phyloP scores from a whole-genome alignment of 1,284 basidiomycete genomes.

The Meira miltonrushii region DNA sequence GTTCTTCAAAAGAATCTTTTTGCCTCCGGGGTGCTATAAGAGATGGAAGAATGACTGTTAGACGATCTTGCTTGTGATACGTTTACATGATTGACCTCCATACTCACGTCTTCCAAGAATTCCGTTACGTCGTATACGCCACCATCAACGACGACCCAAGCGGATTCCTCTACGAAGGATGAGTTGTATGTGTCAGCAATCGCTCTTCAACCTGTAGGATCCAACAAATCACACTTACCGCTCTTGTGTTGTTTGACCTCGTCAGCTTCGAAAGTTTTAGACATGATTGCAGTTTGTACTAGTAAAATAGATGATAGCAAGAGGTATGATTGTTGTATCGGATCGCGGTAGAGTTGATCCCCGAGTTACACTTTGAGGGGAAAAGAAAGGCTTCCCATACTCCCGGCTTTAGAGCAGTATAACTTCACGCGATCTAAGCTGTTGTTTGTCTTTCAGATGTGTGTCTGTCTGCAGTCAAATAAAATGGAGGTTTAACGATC shows the following conservation, averaged over 20 bases:
- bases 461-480: too few relatives aligned
- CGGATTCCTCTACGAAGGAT: constrained; percentile 37
- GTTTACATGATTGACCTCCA: background rate
- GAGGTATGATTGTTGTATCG: too few relatives aligned
- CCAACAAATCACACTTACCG: constrained; percentile 30
- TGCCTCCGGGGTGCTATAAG: constrained; percentile 47
- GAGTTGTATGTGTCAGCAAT: background rate
- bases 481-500: too few relatives aligned
- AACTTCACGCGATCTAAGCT: too few relatives aligned
- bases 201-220: too few relatives aligned
- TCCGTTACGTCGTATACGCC: constrained; percentile 51
- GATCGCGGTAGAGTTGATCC: too few relatives aligned
- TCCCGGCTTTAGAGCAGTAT: too few relatives aligned
- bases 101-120: constrained; percentile 49
- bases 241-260: constrained; percentile 45
- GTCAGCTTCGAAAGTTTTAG: constrained; percentile 21
- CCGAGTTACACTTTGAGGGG: too few relatives aligned
- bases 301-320: too few relatives aligned
- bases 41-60: background rate
- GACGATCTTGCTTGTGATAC: background rate
- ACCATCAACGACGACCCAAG: constrained; percentile 48
- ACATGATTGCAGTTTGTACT: constrained; percentile 2
- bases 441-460: too few relatives aligned
- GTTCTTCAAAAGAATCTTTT: constrained; percentile 49
- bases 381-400: too few relatives aligned